These are phyloP conservation scores for Cynara cardunculus DNA, from an alignment of 129 eudicot species.

Conservation along the genomic window DNA sequence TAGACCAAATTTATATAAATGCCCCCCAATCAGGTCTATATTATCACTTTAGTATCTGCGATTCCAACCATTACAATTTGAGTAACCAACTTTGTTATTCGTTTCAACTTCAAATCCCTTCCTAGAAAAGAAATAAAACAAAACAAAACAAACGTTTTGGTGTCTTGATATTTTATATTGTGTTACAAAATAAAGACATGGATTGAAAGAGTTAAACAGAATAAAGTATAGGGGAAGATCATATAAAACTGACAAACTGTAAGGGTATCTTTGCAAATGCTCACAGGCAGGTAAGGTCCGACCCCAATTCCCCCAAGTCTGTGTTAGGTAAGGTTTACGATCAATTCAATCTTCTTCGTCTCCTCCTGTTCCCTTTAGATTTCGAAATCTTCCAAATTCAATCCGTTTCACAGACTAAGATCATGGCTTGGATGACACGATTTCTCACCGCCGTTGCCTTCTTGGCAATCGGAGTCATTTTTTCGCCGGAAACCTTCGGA, in stretches of 20 bases:
- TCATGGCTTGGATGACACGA: slow-evolving; percentile 81
- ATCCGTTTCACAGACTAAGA: neutral
- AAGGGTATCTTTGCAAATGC: slow-evolving; percentile 2
- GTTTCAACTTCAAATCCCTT: neutral
- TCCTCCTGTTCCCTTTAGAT: neutral
- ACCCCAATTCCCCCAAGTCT: neutral
- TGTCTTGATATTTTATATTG: too few species aligned
- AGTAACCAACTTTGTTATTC: neutral
- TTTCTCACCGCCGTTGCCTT: slow-evolving; percentile 72
- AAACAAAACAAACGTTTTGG: too few species aligned
- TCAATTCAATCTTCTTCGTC: neutral
- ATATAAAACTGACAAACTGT: neutral
- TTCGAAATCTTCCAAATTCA: neutral
- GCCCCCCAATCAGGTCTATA: neutral
- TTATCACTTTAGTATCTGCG: neutral
- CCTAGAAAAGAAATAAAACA: too few species aligned
- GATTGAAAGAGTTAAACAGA: neutral
- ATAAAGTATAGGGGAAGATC: neutral
- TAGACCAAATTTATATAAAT: neutral
- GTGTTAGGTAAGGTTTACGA: slow-evolving; percentile 12
- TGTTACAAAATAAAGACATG: too few species aligned
- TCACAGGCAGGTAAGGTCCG: neutral
- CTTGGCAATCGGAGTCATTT: slow-evolving; percentile 70
- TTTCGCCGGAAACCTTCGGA: slow-evolving; percentile 86
- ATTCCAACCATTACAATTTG: neutral